These are phyloP conservation scores for Ogataea degrootiae DNA, from an alignment of 805 yeast genomes.

Conservation along the genomic window DNA sequence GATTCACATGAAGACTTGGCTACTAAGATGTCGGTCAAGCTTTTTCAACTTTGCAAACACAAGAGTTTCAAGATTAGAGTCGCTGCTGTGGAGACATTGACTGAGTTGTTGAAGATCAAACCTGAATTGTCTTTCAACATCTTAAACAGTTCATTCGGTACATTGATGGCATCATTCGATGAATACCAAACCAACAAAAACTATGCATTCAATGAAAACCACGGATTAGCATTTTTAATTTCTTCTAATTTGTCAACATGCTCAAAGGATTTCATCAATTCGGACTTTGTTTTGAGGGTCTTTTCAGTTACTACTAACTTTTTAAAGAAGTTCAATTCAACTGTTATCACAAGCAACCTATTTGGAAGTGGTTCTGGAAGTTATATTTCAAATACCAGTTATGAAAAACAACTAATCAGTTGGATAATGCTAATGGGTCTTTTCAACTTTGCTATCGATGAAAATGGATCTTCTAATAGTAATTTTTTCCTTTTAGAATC, in stretches of 20 bases:
- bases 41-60: constrained; percentile 35
- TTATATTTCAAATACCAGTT: constrained; percentile 26
- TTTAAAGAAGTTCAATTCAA: constrained; percentile 31
- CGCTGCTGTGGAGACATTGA: constrained; percentile 34
- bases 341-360: constrained; percentile 30
- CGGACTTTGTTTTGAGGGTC: constrained; percentile 28
- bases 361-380: constrained; percentile 27
- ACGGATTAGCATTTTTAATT: constrained; percentile 29
- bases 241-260: constrained; percentile 27
- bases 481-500: constrained; percentile 49
- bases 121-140: constrained; percentile 27
- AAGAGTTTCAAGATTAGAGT: constrained; percentile 38
- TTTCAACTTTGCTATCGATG: constrained; percentile 43
- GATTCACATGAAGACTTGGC: constrained; percentile 25
- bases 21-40: constrained; percentile 28
- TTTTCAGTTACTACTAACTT: constrained; percentile 26
- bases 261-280: constrained; percentile 26
- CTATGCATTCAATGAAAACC: constrained; percentile 25
- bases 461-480: constrained; percentile 34
- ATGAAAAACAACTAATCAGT: constrained; percentile 39
- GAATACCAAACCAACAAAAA: constrained; percentile 24
- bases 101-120: constrained; percentile 29
- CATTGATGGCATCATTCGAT: constrained; percentile 31
- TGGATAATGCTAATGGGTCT: constrained; percentile 66
- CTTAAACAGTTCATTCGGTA: constrained; percentile 32